A percentile compares a stretch with the other conserved stretches of the same genome.
Evolutionary conservation across 257 asterid genomes (phyloP).

Genomic region (Solanum infundibuliforme): DNA sequence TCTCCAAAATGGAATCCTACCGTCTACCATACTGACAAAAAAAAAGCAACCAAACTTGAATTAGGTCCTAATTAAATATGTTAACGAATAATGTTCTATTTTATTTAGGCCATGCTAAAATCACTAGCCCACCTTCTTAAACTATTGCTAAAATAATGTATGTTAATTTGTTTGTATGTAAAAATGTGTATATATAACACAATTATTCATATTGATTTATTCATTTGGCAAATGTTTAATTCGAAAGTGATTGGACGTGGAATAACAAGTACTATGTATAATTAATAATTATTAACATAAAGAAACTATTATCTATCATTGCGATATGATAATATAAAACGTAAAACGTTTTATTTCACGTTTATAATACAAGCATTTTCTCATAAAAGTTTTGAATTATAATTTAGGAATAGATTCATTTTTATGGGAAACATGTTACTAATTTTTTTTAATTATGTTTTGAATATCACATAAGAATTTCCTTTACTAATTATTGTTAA

Average conservation of each 20-base stretch:
- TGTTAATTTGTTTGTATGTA: neutral
- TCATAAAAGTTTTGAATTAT: neutral
- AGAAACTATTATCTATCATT: no score
- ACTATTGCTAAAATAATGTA: neutral
- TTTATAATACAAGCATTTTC: no score
- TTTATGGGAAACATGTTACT: no score
- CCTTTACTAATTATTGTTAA: no score
- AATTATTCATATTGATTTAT: neutral
- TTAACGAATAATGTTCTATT: neutral
- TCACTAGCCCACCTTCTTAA: neutral
- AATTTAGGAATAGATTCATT: no score
- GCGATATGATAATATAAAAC: no score
- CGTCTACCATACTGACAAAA: no score
- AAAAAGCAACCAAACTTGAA: neutral
- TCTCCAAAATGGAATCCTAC: no score
- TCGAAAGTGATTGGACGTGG: neutral
- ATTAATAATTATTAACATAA: neutral
- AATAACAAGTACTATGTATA: neutral
- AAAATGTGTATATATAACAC: neutral
- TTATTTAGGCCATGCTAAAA: neutral
- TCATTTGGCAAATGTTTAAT: neutral
- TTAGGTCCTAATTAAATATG: neutral
- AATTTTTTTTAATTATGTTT: no score
- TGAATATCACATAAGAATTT: neutral
- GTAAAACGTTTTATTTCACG: neutral